phyloP scores from a whole-genome alignment of 179 eudicot genomes.

The Silene coronaria region DNA sequence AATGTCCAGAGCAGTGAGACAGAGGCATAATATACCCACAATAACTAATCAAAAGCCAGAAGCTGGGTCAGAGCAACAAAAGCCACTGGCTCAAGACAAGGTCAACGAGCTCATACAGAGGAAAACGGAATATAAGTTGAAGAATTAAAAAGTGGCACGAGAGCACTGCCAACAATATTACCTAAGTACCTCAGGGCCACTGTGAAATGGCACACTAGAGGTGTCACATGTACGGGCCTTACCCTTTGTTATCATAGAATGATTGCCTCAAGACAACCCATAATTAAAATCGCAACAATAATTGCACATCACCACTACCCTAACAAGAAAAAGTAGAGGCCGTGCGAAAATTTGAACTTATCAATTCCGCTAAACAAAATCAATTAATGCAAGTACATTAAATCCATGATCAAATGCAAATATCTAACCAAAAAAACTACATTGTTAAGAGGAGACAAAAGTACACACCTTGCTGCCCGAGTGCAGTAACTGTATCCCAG shows the following conservation, averaged over 20 bases:
- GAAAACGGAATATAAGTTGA: not conserved
- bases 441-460: slow-evolving; percentile 10
- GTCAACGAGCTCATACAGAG: no score
- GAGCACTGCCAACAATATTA: not conserved
- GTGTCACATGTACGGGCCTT: not conserved
- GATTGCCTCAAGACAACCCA: not conserved
- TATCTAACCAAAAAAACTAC: not conserved
- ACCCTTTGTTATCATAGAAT: not conserved
- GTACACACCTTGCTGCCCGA: slow-evolving; percentile 70
- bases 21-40: not conserved
- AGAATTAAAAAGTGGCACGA: not conserved
- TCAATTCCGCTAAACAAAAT: not conserved
- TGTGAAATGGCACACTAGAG: not conserved
- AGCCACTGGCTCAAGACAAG: no score
- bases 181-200: not conserved
- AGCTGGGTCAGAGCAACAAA: not conserved
- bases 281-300: not conserved
- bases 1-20: slow-evolving; percentile 12
- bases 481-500: slow-evolving; percentile 49
- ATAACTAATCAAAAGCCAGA: not conserved
- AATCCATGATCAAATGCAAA: not conserved
- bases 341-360: not conserved
- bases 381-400: not conserved
- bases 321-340: not conserved
- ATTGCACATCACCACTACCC: not conserved